Percentiles rank a stretch among this genome's conserved stretches.
Conservation (phyloP, 345 rosid species). For the Gossypium stocksii region DNA sequence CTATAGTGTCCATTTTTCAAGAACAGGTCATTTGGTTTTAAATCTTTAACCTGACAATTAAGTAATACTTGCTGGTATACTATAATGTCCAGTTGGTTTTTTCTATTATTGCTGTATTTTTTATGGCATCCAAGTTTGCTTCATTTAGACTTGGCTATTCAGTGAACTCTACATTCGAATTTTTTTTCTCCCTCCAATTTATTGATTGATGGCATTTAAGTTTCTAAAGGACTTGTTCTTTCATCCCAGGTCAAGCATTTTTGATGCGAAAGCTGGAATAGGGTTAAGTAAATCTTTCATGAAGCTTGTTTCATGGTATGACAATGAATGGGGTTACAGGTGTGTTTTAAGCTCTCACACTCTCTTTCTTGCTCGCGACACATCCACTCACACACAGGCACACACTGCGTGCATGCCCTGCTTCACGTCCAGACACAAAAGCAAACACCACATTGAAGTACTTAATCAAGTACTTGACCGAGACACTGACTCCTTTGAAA, state of each 20-base stretch:
- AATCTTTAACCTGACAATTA: not conserved
- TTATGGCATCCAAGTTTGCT: not conserved
- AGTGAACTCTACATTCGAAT: not conserved
- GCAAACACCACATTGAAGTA: not conserved
- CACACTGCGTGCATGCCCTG: not conserved
- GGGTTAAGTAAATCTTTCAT: conserved; percentile 76
- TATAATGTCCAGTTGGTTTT: not conserved
- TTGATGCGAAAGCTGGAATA: conserved; percentile 96
- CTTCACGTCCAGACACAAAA: not conserved
- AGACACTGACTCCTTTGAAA: not conserved
- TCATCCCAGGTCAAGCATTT: conserved; percentile 81
- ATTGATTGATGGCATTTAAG: not conserved
- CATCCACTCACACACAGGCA: not conserved
- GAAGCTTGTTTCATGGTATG: conserved; percentile 95
- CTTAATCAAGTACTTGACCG: not conserved
- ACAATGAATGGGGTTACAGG: conserved; percentile 99
- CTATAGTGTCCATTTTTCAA: not conserved
- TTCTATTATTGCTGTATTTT: not conserved
- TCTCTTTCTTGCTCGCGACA: not conserved
- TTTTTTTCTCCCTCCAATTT: not conserved
- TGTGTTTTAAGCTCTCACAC: conserved; percentile 21
- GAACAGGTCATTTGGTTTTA: not conserved
- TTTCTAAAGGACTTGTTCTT: conserved; percentile 2
- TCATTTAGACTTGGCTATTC: not conserved
- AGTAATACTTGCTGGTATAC: not conserved